Evolutionary conservation across 2,329 filamentous ascomycete genomes (phyloP).

Genomic region (Chrysoporthe puriensis): DNA sequence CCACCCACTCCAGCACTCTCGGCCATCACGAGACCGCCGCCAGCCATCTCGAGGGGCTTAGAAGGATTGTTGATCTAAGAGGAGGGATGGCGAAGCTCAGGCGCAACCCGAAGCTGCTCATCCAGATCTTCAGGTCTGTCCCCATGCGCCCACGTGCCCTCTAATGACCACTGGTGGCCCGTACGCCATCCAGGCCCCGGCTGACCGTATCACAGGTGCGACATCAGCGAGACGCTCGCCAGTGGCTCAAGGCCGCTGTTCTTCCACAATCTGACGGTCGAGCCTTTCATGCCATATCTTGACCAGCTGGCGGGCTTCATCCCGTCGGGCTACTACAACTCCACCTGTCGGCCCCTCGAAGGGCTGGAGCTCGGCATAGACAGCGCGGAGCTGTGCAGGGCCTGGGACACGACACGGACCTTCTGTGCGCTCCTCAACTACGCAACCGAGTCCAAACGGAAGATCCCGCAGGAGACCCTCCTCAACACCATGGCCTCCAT

Average conservation of each 20-base stretch:
- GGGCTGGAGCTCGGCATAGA: constrained; percentile 7
- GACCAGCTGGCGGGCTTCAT: not conserved
- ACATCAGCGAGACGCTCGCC: constrained; percentile 15
- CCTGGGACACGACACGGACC: constrained; percentile 31
- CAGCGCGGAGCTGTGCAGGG: constrained; percentile 27
- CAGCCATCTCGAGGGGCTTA: constrained; percentile 43
- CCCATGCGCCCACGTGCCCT: not conserved
- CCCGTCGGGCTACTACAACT: not conserved
- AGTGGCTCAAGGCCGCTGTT: constrained; percentile 10
- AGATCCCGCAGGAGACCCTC: constrained; percentile 31
- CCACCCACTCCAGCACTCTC: constrained; percentile 35
- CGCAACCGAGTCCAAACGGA: constrained; percentile 27
- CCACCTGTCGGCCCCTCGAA: not conserved
- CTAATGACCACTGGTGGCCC: too few species aligned
- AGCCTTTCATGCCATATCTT: constrained; percentile 11
- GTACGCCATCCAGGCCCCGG: not conserved
- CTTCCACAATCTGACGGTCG: constrained; percentile 7
- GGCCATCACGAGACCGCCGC: constrained; percentile 36
- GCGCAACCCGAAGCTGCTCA: constrained; percentile 39
- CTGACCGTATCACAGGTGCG: constrained; percentile 12
- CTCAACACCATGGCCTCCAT: constrained; percentile 42
- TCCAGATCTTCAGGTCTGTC: constrained; percentile 40
- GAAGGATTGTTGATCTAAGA: constrained; percentile 42
- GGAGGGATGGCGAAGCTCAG: constrained; percentile 40
- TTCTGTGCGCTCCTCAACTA: constrained; percentile 35